These are phyloP conservation scores for Wickerhamomyces subpelliculosus DNA, from an alignment of 805 yeast genomes.

Conservation along the genomic window DNA sequence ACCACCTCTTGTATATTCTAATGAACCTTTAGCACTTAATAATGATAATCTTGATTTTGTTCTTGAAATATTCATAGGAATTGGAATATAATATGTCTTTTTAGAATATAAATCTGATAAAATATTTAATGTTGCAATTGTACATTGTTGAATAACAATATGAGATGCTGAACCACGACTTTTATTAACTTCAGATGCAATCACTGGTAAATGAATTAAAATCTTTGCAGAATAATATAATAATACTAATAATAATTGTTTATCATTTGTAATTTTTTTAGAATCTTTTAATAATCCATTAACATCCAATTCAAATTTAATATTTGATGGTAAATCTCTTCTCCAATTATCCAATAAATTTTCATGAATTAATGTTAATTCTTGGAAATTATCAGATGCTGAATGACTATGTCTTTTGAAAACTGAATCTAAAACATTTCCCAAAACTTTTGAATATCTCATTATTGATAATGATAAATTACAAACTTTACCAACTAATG, in stretches of 20 bases:
- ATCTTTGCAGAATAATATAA: constrained; percentile 58
- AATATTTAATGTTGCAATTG: constrained; percentile 51
- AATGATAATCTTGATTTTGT: constrained; percentile 58
- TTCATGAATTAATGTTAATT: constrained; percentile 41
- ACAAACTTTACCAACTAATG: constrained; percentile 65
- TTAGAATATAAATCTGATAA: constrained; percentile 35
- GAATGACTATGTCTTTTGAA: constrained; percentile 43
- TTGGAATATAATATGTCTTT: constrained; percentile 42
- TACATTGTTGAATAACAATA: constrained; percentile 62
- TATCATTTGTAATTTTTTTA: constrained; percentile 23
- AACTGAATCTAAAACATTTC: constrained; percentile 63
- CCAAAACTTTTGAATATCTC: constrained; percentile 67
- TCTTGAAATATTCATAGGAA: constrained; percentile 58
- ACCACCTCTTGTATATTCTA: constrained; percentile 82
- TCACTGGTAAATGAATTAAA: constrained; percentile 57
- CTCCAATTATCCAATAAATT: constrained; percentile 76
- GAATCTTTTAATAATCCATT: constrained; percentile 40
- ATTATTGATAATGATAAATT: constrained; percentile 56
- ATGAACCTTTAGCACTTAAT: constrained; percentile 64
- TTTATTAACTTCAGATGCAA: constrained; percentile 31
- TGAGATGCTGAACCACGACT: constrained; percentile 46
- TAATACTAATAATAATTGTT: constrained; percentile 46
- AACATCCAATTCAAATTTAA: constrained; percentile 59
- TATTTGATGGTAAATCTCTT: constrained; percentile 52
- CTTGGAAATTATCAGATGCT: constrained; percentile 14